Percentiles rank a stretch among this genome's conserved stretches.
phyloP scores from a whole-genome alignment of 2,329 filamentous ascomycete species.

The Fusarium tanahbumbuense region DNA sequence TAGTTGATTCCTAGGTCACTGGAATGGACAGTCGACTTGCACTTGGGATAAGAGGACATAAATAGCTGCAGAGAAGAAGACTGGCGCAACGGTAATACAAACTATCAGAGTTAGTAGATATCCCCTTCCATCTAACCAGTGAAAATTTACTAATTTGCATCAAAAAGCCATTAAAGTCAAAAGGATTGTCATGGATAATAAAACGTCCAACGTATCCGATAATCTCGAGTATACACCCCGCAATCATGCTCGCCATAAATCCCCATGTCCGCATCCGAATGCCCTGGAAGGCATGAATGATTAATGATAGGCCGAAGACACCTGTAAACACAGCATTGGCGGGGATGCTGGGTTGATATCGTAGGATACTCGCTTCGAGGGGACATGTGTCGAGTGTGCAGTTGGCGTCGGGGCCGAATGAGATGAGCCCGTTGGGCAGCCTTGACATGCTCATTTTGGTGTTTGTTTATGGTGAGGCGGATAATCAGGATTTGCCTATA shows the following conservation, averaged over 20 bases:
- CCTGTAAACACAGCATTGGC: constrained; percentile 38
- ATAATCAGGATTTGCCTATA: too few relatives aligned
- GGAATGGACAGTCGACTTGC: constrained; percentile 22
- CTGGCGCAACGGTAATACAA: constrained; percentile 49
- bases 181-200: constrained; percentile 66
- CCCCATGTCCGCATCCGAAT: constrained; percentile 46
- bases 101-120: constrained; percentile 39
- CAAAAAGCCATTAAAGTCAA: constrained; percentile 67
- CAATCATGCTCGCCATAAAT: constrained; percentile 61
- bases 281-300: constrained; percentile 38
- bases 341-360: constrained; percentile 39
- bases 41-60: constrained; percentile 47
- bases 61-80: constrained; percentile 48
- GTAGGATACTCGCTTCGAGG: constrained; percentile 41
- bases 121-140: not conserved
- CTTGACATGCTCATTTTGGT: constrained; percentile 17
- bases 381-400: constrained; percentile 44
- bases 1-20: not conserved
- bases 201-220: constrained; percentile 71
- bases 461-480: not conserved
- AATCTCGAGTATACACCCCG: constrained; percentile 67
- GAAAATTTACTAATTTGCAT: constrained; percentile 69
- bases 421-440: constrained; percentile 39
- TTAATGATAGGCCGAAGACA: constrained; percentile 36
- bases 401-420: constrained; percentile 42